A percentile compares a stretch with the other conserved stretches of the same genome.
Conservation (phyloP, 441 rosid genomes). For the Lagerstroemia fauriei region DNA sequence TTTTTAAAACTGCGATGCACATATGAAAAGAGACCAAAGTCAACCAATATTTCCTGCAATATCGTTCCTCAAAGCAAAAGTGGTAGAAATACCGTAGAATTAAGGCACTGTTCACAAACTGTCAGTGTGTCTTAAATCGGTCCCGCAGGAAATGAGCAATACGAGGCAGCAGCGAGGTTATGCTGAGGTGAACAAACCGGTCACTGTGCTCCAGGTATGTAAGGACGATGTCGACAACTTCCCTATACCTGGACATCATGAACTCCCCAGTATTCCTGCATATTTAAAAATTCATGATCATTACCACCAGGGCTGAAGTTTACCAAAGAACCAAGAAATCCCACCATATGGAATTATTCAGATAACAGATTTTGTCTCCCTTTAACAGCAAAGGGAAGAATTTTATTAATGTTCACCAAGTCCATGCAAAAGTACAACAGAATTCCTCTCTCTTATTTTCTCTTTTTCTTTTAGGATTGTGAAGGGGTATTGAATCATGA, state of each 20-base stretch:
- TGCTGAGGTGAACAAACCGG: conserved; percentile 98
- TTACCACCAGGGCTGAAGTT: conserved; percentile 22
- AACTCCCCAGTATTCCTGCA: conserved; percentile 99
- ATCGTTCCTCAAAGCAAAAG: neutral
- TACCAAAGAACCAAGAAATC: conserved; percentile 1
- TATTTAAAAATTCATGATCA: conserved; percentile 10
- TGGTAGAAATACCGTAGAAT: conserved; percentile 20
- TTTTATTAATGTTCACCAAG: no score
- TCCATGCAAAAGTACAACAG: neutral
- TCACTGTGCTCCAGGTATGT: conserved; percentile 92
- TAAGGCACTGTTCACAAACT: conserved; percentile 50
- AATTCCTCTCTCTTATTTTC: neutral
- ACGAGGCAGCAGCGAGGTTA: conserved; percentile 95
- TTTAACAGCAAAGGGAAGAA: no score
- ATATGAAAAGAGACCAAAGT: conserved; percentile 55
- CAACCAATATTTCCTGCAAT: conserved; percentile 4
- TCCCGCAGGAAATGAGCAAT: conserved; percentile 99
- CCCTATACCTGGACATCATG: conserved; percentile 99
- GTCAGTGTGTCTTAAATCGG: conserved; percentile 90
- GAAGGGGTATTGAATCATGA: neutral
- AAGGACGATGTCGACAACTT: conserved; percentile 97
- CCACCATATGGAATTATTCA: neutral
- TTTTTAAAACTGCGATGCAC: conserved; percentile 87
- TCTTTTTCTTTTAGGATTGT: neutral
- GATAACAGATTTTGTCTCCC: no score